Evolutionary conservation across 2,329 filamentous ascomycete genomes (phyloP).

Genomic region (Chaetomiaceae sp.): DNA sequence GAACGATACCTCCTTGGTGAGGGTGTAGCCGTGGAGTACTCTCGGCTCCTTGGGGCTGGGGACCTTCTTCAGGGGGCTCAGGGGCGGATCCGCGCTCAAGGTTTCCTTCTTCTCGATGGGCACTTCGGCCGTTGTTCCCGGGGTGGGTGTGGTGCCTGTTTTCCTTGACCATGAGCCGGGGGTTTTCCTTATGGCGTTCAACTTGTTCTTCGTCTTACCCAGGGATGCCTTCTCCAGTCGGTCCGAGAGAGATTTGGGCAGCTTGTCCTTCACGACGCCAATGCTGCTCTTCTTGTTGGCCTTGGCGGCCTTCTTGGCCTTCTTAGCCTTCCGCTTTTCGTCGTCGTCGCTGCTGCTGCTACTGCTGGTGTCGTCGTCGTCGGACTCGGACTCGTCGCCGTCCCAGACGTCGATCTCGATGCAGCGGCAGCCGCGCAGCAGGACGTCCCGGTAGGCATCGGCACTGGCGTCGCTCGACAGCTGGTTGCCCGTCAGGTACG

Average conservation of each 20-base stretch:
- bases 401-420: conserved; percentile 97
- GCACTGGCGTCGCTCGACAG: conserved; percentile 82
- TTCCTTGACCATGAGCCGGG: conserved; percentile 10
- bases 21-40: conserved; percentile 82
- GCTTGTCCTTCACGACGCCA: conserved; percentile 59
- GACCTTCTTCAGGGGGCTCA: conserved; percentile 15
- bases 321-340: conserved; percentile 50
- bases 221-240: conserved; percentile 47
- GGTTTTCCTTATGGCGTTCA: conserved; percentile 21
- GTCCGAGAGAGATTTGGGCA: conserved; percentile 40
- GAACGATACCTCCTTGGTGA: conserved; percentile 85
- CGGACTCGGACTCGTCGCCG: conserved; percentile 64
- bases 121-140: neutral
- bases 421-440: conserved; percentile 81
- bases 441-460: conserved; percentile 77
- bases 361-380: conserved; percentile 27
- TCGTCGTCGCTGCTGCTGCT: conserved; percentile 35
- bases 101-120: conserved; percentile 14
- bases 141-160: conserved; percentile 3
- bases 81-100: neutral
- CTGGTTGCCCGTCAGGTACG: conserved; percentile 85
- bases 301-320: conserved; percentile 53
- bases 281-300: too few species aligned
- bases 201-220: conserved; percentile 37
- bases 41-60: conserved; percentile 56